These are phyloP conservation scores for Lodderomyces beijingensis DNA, from an alignment of 1,139 yeast genomes.

Conservation along the genomic window DNA sequence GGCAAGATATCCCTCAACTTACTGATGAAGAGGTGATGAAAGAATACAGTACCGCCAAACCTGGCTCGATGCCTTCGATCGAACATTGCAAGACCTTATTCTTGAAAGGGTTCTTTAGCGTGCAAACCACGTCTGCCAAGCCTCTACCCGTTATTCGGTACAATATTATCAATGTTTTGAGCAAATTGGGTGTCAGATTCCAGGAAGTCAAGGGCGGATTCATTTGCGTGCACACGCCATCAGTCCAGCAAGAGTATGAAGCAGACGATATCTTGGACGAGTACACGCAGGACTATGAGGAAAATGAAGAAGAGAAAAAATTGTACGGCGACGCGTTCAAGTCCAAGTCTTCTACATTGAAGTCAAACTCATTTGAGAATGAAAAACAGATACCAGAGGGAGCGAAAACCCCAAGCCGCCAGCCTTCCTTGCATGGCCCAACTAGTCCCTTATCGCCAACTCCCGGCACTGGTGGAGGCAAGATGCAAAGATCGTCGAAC, in stretches of 20 bases:
- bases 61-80: constrained; percentile 87
- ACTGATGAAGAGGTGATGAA: constrained; percentile 64
- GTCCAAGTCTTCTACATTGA: constrained; percentile 20
- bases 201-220: constrained; percentile 95
- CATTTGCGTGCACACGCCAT: constrained; percentile 70
- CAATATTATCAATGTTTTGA: constrained; percentile 75
- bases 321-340: constrained; percentile 44
- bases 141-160: constrained; percentile 86
- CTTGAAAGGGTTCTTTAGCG: constrained; percentile 91
- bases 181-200: constrained; percentile 72
- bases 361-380: constrained; percentile 14
- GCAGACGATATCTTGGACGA: constrained; percentile 11
- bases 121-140: constrained; percentile 91
- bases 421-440: constrained; percentile 35
- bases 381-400: constrained; percentile 10
- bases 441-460: constrained; percentile 15
- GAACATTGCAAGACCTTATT: constrained; percentile 89
- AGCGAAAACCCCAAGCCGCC: constrained; percentile 31
- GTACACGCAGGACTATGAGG: constrained; percentile 4
- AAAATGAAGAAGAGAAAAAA: constrained; percentile 26
- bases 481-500: constrained; percentile 21
- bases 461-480: constrained; percentile 10
- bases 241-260: constrained; percentile 29
- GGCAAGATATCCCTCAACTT: constrained; percentile 36
- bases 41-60: constrained; percentile 65